Percentiles rank a stretch among this genome's conserved stretches.
These are phyloP conservation scores for Trametes sanguinea DNA, from an alignment of 768 basidiomycete genomes.

Conservation along the genomic window DNA sequence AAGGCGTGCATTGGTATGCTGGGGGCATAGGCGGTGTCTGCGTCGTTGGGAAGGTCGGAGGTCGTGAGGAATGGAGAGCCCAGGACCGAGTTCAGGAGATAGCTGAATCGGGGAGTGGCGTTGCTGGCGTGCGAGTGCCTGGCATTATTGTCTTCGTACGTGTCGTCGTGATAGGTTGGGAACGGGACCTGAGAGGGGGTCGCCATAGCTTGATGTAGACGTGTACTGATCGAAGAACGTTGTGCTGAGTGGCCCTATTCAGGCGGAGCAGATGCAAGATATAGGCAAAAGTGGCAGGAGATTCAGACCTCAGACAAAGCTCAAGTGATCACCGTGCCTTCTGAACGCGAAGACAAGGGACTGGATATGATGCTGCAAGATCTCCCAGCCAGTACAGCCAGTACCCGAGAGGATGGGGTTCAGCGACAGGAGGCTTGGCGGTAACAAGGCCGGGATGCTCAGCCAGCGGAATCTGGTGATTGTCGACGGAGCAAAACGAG, in stretches of 20 bases:
- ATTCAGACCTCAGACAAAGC: no score
- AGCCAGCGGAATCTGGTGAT: no score
- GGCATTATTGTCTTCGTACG: neutral
- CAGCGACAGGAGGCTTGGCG: no score
- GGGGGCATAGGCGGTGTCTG: conserved; percentile 17
- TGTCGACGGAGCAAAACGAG: no score
- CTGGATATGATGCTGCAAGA: no score
- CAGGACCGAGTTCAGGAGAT: conserved; percentile 37
- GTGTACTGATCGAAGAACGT: neutral
- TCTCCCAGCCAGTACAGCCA: no score
- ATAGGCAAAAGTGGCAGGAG: no score
- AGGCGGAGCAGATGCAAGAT: neutral
- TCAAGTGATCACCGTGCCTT: no score
- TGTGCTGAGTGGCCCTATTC: neutral
- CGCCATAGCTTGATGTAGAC: conserved; percentile 1
- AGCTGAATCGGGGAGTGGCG: conserved; percentile 33
- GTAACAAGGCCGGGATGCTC: no score
- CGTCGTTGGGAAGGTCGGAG: conserved; percentile 30
- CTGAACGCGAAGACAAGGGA: no score
- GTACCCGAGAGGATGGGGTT: no score
- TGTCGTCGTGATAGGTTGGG: conserved; percentile 9
- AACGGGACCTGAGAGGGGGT: conserved; percentile 15
- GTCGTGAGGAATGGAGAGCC: conserved; percentile 37
- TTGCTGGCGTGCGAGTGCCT: conserved; percentile 12
- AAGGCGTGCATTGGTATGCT: conserved; percentile 9